Conservation (phyloP, 768 basidiomycete genomes). For the Mycena pura region DNA sequence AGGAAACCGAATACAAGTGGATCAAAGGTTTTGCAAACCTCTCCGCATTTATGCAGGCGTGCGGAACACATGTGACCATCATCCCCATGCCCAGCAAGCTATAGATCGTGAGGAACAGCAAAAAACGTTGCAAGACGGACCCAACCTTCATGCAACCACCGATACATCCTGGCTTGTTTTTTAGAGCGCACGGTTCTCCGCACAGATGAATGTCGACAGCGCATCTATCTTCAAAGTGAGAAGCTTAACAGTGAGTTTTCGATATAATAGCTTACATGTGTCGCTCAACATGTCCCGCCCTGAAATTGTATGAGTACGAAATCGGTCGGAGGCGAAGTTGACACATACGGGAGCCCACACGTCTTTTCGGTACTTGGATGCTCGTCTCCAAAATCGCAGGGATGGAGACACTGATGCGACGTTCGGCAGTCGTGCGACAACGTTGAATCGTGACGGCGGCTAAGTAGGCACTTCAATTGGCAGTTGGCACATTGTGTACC, state of each 20-base stretch:
- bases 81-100: slow-evolving; percentile 56
- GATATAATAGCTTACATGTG: slow-evolving; percentile 52
- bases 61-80: slow-evolving; percentile 62
- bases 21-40: slow-evolving; percentile 41
- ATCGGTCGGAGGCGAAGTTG: background rate
- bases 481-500: slow-evolving; percentile 54
- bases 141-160: slow-evolving; percentile 59
- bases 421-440: slow-evolving; percentile 58
- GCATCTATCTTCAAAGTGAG: slow-evolving; percentile 47
- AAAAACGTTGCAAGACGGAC: background rate
- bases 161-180: slow-evolving; percentile 57
- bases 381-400: slow-evolving; percentile 51
- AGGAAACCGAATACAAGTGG: slow-evolving; percentile 2
- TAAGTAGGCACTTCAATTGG: slow-evolving; percentile 54
- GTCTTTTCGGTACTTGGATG: slow-evolving; percentile 35
- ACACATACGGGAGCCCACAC: slow-evolving; percentile 57
- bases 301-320: slow-evolving; percentile 29
- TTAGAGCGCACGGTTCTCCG: slow-evolving; percentile 55
- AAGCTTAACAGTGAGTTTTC: background rate
- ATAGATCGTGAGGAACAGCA: background rate
- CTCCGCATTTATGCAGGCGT: slow-evolving; percentile 59
- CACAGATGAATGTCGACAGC: slow-evolving; percentile 58
- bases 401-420: slow-evolving; percentile 50
- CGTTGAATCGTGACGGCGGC: slow-evolving; percentile 50
- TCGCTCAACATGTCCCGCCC: slow-evolving; percentile 63